Percentiles rank a stretch among this genome's conserved stretches.
Evolutionary conservation across 2,329 filamentous ascomycete genomes (phyloP).

Genomic region (Cylindrodendrum hubeiense): DNA sequence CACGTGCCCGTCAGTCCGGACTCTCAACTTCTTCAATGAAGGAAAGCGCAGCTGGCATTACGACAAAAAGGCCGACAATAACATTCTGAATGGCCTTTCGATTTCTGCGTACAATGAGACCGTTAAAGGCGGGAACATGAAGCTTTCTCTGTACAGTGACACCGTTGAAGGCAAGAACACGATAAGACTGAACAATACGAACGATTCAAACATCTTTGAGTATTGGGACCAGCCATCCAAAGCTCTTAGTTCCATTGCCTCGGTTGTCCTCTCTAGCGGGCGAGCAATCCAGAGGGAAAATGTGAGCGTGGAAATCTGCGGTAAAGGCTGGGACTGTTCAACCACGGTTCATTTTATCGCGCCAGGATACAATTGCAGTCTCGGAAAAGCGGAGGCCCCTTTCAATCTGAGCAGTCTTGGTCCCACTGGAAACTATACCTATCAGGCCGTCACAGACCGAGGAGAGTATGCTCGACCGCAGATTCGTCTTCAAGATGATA

Average conservation of each 20-base stretch:
- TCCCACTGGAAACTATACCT: constrained; percentile 30
- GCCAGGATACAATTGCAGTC: constrained; percentile 35
- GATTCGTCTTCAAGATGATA: constrained; percentile 7
- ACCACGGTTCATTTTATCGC: constrained; percentile 36
- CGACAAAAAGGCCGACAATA: not conserved
- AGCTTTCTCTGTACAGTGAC: not conserved
- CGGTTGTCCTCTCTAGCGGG: not conserved
- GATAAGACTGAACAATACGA: not conserved
- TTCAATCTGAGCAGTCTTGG: constrained; percentile 32
- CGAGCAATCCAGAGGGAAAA: constrained; percentile 18
- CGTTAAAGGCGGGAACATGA: not conserved
- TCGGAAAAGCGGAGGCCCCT: constrained; percentile 10
- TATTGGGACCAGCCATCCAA: not conserved
- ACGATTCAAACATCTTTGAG: constrained; percentile 26
- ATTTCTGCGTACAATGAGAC: not conserved
- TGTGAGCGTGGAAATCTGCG: constrained; percentile 26
- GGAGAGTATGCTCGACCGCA: constrained; percentile 36
- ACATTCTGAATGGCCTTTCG: not conserved
- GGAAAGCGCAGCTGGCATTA: constrained; percentile 7
- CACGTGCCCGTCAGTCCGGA: constrained; percentile 32
- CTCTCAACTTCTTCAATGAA: constrained; percentile 37
- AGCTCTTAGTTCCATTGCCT: not conserved
- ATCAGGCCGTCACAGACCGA: constrained; percentile 17
- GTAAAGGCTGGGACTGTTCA: constrained; percentile 36
- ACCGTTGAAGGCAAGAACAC: not conserved